Evolutionary conservation across 805 yeast species (phyloP), one percentile per base, ranked within the genome.

Genomic region (Brettanomyces sp.): DNA sequence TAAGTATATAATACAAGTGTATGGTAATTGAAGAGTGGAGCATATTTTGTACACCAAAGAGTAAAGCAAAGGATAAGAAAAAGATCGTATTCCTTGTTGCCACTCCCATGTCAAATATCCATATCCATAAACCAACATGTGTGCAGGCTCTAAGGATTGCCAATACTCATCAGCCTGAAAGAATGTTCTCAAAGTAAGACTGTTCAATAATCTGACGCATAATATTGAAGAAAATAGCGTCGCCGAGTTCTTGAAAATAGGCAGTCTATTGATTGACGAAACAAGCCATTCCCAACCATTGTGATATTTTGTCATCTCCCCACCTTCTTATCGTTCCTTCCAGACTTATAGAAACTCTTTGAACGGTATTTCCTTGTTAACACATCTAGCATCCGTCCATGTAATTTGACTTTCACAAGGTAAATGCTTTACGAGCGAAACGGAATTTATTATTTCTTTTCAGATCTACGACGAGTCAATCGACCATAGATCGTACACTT

Each of bases 151-250:
- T 44, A 93, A 66, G 0, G 90, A 72, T 64, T 93, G 99, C 80
- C 82, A 93, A 64, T 73, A 93, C 63, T 93, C 99, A 62, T 93
- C 99, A 0, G 99, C 91, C 62, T 93, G 99, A 65, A 93, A 93
- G 59, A 79, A 93, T 0, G 98, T 88, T 46, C 59, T 59, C 4
- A 78, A 75, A 1, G 80, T 60, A 23, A 85, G 57, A 0, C 95
- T 77, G 62, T 89, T 88, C 55, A 76, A 32, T 8, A 82, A 50
- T 36, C 95, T 63, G n/a, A 74, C 51, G 0, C 67, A 43, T 3
- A 77, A 46, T 5, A 77, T 41, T 32, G 35, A 4, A 14, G 23
- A 24, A 25, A 33, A 44, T 7, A 44, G 40, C 23, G n/a, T 36
- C 13, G 6, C 8, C 5, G 44, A 33, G n/a, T 13, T n/a, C 24